Evolutionary conservation across 768 basidiomycete species (phyloP), one percentile per base, ranked within the genome.

Genomic region (Tubosaeta sp.): DNA sequence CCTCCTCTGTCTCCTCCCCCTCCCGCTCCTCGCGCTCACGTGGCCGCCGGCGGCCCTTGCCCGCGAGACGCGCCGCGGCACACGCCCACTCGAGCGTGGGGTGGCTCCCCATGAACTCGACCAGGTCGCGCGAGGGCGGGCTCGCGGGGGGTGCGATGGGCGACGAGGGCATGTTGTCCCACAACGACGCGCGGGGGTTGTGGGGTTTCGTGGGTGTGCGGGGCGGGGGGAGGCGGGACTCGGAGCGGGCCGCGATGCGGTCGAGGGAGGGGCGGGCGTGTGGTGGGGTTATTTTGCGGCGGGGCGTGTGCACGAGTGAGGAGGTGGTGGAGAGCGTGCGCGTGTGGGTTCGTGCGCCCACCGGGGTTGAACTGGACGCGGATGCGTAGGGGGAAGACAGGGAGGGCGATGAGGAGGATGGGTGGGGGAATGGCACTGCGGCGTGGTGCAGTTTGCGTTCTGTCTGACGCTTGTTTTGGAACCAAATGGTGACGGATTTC

Each of bases 1-100:
- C 84, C 6, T 82, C 78, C 49, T 84, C 83, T n/a, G 81, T 83
- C 46, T 74, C 68, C n/a, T 76, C 78, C 14, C 70, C 66, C 27
- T 69, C 71, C 13, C 27, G 9, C 5, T 48, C 58, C 35, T 46
- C 49, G 1, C 19, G 16, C 8, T 27, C 21, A 14, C 6, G 16
- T 0, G 56, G 56, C 38, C 51, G 55, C 54, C 52, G 61, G 31
- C 56, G 47, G 39, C 72, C 71, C 57, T 76, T 81, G 31, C 76
- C 79, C 5, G 73, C 73, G 9, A 79, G 53, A 35, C 80, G 66
- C 3, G 79, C 79, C 21, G 80, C 80, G 3, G 58, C 66, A 34
- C 66, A 68, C 11, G 66, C 66, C 66, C 66, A 68, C 50, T 68
- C 66, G 13, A 68, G 58, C 14, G 66, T 68, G 9, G 65, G 60